These are phyloP conservation scores for Ploettnerulaceae sp. DNA, from an alignment of 2,329 filamentous ascomycete genomes.

Conservation along the genomic window DNA sequence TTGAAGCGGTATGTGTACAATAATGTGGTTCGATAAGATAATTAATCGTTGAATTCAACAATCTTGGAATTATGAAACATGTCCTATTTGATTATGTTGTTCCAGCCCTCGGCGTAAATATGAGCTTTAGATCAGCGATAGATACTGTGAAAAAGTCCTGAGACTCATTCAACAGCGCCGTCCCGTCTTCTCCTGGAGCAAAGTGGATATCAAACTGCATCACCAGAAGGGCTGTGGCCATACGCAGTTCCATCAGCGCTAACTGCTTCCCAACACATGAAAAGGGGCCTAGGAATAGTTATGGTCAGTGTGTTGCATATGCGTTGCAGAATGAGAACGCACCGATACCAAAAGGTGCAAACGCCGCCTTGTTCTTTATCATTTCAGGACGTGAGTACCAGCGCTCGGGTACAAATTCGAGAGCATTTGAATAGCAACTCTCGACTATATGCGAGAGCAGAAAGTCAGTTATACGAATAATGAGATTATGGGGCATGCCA, in stretches of 20 bases:
- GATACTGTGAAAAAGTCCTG: conserved; percentile 20
- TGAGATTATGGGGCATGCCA: too few species aligned
- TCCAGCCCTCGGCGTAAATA: too few species aligned
- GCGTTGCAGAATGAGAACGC: conserved; percentile 1
- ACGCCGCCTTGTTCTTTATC: conserved; percentile 24
- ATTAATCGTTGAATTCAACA: too few species aligned
- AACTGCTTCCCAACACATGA: conserved; percentile 23
- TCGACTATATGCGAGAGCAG: too few species aligned
- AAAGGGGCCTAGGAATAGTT: conserved; percentile 10
- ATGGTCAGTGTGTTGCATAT: background rate
- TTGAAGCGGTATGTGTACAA: too few species aligned
- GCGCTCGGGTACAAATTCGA: conserved; percentile 24
- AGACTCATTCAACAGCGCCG: conserved; percentile 11
- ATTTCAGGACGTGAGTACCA: conserved; percentile 24
- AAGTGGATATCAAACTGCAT: conserved; percentile 19
- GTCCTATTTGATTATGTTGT: too few species aligned
- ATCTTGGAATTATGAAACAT: too few species aligned
- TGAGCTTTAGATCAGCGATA: conserved; percentile 16
- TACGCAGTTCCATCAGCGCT: conserved; percentile 22
- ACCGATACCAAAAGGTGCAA: conserved; percentile 31
- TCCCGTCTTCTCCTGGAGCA: conserved; percentile 21
- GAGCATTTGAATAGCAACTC: too few species aligned
- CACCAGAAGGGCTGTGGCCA: conserved; percentile 14
- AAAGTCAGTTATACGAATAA: too few species aligned
- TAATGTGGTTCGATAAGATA: too few species aligned